phyloP scores from a whole-genome alignment of 176 grass and related monocot genomes.

The Eremochloa ophiuroides region DNA sequence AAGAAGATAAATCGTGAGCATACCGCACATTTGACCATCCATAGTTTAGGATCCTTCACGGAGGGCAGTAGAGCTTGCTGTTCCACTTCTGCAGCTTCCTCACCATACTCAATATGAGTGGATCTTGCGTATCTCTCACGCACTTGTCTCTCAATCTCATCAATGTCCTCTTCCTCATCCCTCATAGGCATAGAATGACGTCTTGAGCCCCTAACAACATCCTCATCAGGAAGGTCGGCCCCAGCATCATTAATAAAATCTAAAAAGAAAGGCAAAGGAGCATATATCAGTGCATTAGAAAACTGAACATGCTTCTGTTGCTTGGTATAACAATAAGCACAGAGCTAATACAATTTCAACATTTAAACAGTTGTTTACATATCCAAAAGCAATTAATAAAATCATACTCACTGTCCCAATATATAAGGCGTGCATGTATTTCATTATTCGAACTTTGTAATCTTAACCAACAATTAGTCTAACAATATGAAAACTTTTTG shows the following conservation, averaged over 20 bases:
- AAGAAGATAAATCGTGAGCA: slow-evolving; percentile 12
- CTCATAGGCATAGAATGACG: slow-evolving; percentile 66
- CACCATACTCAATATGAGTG: slow-evolving; percentile 75
- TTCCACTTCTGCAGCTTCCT: slow-evolving; percentile 94
- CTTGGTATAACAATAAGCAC: neutral
- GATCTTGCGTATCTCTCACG: slow-evolving; percentile 87
- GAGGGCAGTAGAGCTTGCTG: slow-evolving; percentile 97
- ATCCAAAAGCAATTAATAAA: neutral
- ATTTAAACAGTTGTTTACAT: neutral
- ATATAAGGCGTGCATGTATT: neutral
- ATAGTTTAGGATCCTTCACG: slow-evolving; percentile 98
- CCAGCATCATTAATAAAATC: slow-evolving; percentile 91
- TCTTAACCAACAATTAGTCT: neutral
- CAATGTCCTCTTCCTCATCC: slow-evolving; percentile 95
- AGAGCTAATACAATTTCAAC: neutral
- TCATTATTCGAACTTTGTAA: neutral
- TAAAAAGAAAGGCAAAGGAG: slow-evolving; percentile 36
- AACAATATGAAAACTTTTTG: neutral
- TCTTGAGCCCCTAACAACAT: slow-evolving; percentile 49
- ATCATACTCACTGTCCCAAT: neutral
- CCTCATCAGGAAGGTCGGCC: slow-evolving; percentile 75
- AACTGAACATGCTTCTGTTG: neutral
- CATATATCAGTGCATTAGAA: slow-evolving; percentile 20
- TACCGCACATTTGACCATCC: slow-evolving; percentile 99
- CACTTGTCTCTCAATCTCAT: slow-evolving; percentile 94